Evolutionary conservation across 768 basidiomycete genomes (phyloP), one percentile per base, ranked within the genome.

Genomic region (Scleroderma citrinum): DNA sequence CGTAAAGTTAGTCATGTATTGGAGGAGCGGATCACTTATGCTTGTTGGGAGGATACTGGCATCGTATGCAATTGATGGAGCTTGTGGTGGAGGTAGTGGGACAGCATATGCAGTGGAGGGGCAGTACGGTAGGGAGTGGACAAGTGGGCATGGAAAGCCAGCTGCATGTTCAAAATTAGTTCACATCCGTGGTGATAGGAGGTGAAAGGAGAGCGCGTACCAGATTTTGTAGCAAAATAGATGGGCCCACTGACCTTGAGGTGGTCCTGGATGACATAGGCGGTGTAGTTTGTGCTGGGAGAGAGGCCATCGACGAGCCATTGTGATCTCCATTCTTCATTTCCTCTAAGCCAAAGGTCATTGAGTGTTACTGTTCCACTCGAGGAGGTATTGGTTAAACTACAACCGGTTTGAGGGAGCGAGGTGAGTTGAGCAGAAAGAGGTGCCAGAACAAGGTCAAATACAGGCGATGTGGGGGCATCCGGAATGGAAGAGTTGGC

Each of bases 261-360:
- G 7, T 66, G 69, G 50, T 79, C 73, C 53, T 80, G 71, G 2
- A 88, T 57, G 13, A 82, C 76, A 58, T 81, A 92, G 1, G 76
- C 81, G 1, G 89, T 91, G 57, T 92, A 93, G 57, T 93, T 93
- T 29, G 85, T 88, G 10, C 70, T 69, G 6, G 83, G 72, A 1
- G 69, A 66, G 16, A 94, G 70, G 0, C 75, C 80, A 1, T 72
- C 74, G 8, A 89, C 50, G 2, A 86, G 59, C 76, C 81, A 92
- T 57, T 91, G 85, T 24, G 66, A 76, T 42, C 87, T 67, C 80
- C 80, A 87, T 0, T 86, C 89, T 0, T 69, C 60, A 0, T 59
- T 46, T 56, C 80, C 78, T 39, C 78, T 72, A 7, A 83, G 63
- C 82, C 86, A 87, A 3, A 77, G 50, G 2, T 71, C 72, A 48